phyloP scores from a whole-genome alignment of 345 rosid species.

The Rhizophora apiculata region DNA sequence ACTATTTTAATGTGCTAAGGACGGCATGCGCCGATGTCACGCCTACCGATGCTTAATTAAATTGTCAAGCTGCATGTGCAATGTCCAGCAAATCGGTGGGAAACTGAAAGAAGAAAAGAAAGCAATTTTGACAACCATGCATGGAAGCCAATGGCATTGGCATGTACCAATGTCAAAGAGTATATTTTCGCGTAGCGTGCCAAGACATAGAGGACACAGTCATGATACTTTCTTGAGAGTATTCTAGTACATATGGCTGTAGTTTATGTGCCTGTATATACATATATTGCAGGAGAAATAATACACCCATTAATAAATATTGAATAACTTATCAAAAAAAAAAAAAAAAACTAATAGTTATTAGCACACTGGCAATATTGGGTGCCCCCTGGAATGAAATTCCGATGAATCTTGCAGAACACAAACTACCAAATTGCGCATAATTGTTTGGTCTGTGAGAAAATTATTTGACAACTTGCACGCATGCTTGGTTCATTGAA shows the following conservation, averaged over 20 bases:
- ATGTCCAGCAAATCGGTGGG: constrained; percentile 11
- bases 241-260: too few species aligned
- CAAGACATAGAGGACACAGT: too few species aligned
- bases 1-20: constrained; percentile 11
- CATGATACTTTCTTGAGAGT: too few species aligned
- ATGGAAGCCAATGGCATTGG: neutral
- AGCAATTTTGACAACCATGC: neutral
- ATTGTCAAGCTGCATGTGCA: constrained; percentile 27
- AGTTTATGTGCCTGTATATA: too few species aligned
- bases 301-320: too few species aligned
- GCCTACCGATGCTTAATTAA: constrained; percentile 3
- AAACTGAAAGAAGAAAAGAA: constrained; percentile 3
- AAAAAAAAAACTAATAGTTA: too few species aligned
- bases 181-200: neutral
- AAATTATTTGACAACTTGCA: constrained; percentile 5
- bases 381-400: too few species aligned
- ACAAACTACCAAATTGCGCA: neutral
- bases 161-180: constrained; percentile 4
- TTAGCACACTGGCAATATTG: too few species aligned
- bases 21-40: neutral
- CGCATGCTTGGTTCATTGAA: constrained; percentile 11
- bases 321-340: too few species aligned
- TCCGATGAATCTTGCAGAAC: constrained; percentile 7
- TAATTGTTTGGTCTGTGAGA: constrained; percentile 1
- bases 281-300: too few species aligned